Evolutionary conservation across 2,329 filamentous ascomycete genomes (phyloP).

Genomic region (Apiospora phragmitis): DNA sequence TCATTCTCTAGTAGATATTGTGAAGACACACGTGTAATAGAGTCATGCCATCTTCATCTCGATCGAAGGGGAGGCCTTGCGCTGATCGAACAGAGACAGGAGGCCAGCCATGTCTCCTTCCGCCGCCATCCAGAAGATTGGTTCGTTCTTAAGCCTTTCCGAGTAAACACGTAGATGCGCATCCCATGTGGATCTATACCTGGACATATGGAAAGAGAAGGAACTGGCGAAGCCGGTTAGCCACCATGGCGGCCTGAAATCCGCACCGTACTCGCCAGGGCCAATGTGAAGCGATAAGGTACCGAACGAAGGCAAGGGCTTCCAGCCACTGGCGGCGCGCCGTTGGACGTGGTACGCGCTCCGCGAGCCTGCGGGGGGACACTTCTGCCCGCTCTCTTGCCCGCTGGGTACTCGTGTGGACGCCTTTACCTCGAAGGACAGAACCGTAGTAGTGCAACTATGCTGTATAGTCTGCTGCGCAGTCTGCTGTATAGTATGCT

Average conservation of each 20-base stretch:
- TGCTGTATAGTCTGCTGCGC: background rate
- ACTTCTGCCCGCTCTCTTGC: too few relatives aligned
- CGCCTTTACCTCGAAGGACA: background rate
- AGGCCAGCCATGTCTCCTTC: background rate
- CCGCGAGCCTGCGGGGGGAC: background rate
- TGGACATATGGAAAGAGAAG: background rate
- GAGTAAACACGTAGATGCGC: background rate
- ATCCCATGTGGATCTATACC: background rate
- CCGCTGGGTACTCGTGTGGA: background rate
- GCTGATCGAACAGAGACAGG: background rate
- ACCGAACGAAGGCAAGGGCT: background rate
- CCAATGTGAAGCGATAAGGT: background rate
- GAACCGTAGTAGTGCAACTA: background rate
- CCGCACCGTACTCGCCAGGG: background rate
- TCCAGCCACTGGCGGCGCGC: background rate
- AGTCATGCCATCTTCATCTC: background rate
- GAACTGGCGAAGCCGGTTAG: background rate
- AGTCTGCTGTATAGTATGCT: accelerated
- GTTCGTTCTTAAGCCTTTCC: background rate
- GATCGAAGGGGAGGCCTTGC: background rate
- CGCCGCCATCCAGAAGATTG: accelerated
- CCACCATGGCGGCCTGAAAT: background rate
- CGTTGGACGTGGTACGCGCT: background rate
- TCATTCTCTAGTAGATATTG: background rate
- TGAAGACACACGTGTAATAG: background rate